Base-by-base conservation (phyloP, 495 filamentous ascomycete genomes). In the Xylaria grammica region DNA sequence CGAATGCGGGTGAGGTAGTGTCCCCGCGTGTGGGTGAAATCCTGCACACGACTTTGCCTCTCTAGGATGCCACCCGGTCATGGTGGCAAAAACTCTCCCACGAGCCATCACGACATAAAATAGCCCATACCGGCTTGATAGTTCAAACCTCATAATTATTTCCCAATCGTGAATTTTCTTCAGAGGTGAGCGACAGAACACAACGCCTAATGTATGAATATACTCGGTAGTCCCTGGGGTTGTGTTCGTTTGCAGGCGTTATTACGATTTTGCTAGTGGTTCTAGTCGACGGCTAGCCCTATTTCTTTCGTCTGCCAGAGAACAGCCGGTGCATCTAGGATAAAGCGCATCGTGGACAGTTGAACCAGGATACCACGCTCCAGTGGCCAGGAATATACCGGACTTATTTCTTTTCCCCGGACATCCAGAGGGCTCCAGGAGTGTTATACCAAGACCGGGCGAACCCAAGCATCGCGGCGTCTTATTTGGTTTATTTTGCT, bases 61-160 rank as follows among this genome's bases (percentile, higher is more conserved):
- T 55, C 53, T 20, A 38, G 62, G 52, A 53, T 57, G 45, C 62
- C n/a, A 62, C 60, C 49, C 7, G n/a, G 49, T 54, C 60, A 26
- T 9, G 49, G 60, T 62, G 60, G 49, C 60, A 45, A 62, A n/a
- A 53, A 52, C 34, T 40, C 48, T 30, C 11, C 26, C 10, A 15
- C 42, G 30, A 55, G 34, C 44, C n/a, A 57, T 64, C 62, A 42
- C 62, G 52, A 64, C 53, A 64, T 64, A 64, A 64, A 64, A 50
- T 50, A 42, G 44, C 44, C 42, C 62, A 32, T 50, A 44, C 45
- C 53, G 44, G 48, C 62, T 36, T 32, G 52, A 38, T 57, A 32
- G 30, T 29, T 38, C 34, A 30, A 22, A 32, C 29, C 13, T 36
- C 9, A 22, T 44, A 51, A 42, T 19, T 57, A 26, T n/a, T n/a